Percentiles rank a stretch among this genome's conserved stretches.
These are phyloP conservation scores for Talaromyces albobiverticillius DNA, from an alignment of 2,329 filamentous ascomycete species.

Conservation along the genomic window DNA sequence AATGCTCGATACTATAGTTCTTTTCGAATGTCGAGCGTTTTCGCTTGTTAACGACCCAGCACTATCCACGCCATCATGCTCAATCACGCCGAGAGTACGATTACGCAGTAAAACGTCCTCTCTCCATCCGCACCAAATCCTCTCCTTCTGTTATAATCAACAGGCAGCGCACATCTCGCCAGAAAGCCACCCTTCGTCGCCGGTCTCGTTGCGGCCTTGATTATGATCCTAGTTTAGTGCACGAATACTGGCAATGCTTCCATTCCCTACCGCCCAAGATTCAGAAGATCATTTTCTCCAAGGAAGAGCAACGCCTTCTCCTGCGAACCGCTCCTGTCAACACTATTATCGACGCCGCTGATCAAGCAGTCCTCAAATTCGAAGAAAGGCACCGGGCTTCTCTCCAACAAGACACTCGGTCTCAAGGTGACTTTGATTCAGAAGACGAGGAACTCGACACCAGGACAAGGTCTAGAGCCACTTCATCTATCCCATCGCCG, in stretches of 20 bases:
- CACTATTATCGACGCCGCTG: conserved; percentile 56
- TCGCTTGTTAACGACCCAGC: conserved; percentile 29
- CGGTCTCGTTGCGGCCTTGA: neutral
- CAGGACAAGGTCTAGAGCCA: conserved; percentile 3
- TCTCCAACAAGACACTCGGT: conserved; percentile 23
- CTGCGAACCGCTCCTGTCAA: conserved; percentile 48
- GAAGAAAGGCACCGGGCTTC: conserved; percentile 32
- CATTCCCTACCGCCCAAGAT: conserved; percentile 70
- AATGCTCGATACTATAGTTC: conserved; percentile 26
- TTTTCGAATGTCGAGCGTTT: conserved; percentile 42
- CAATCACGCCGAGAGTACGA: conserved; percentile 16
- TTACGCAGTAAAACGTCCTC: conserved; percentile 1
- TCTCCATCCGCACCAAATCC: neutral
- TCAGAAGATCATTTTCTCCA: conserved; percentile 66
- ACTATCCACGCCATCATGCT: conserved; percentile 26
- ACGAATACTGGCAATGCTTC: conserved; percentile 65
- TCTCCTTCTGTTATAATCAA: conserved; percentile 7
- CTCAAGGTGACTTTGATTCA: neutral
- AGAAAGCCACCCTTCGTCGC: conserved; percentile 2
- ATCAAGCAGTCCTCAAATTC: conserved; percentile 56
- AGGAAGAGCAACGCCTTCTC: conserved; percentile 63
- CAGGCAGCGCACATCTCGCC: neutral
- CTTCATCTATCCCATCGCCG: conserved; percentile 11
- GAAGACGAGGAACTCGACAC: neutral
- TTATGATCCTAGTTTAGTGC: conserved; percentile 38